These are phyloP conservation scores for Trypanosoma avium DNA, from an alignment of 208 protist species.

Conservation along the genomic window DNA sequence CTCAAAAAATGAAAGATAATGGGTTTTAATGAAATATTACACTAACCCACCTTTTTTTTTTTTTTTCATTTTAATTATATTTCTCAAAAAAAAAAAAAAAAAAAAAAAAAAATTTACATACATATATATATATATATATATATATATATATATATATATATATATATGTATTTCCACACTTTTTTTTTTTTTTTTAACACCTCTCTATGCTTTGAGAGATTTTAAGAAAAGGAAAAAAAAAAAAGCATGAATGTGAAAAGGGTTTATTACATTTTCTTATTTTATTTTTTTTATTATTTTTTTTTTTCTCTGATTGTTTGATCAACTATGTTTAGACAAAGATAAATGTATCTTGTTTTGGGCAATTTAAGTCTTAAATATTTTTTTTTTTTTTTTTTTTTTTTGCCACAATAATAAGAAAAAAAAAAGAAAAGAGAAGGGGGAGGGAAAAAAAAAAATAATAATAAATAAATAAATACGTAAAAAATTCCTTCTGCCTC, in stretches of 20 bases:
- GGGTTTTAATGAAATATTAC: conserved; percentile 33
- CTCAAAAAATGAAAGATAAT: conserved; percentile 35
- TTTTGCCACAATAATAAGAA: not conserved
- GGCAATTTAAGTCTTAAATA: too few relatives aligned
- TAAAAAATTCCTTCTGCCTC: too few relatives aligned
- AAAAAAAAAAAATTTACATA: not conserved
- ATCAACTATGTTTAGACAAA: too few relatives aligned
- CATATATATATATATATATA: not conserved
- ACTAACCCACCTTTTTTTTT: not conserved
- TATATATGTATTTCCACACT: not conserved
- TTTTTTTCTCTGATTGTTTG: too few relatives aligned
- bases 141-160: not conserved
- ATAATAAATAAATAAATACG: too few relatives aligned
- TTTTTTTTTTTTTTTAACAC: not conserved
- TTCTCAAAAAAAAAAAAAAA: not conserved
- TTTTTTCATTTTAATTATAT: not conserved
- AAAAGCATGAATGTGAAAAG: too few relatives aligned
- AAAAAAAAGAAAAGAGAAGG: too few relatives aligned
- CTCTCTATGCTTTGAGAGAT: not conserved
- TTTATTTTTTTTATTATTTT: not conserved
- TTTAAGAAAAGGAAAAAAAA: too few relatives aligned
- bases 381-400: not conserved
- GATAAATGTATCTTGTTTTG: too few relatives aligned
- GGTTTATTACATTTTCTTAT: too few relatives aligned
- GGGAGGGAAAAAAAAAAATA: too few relatives aligned